Evolutionary conservation across 2,329 filamentous ascomycete genomes (phyloP).

Genomic region (Colletotrichum trifolii): DNA sequence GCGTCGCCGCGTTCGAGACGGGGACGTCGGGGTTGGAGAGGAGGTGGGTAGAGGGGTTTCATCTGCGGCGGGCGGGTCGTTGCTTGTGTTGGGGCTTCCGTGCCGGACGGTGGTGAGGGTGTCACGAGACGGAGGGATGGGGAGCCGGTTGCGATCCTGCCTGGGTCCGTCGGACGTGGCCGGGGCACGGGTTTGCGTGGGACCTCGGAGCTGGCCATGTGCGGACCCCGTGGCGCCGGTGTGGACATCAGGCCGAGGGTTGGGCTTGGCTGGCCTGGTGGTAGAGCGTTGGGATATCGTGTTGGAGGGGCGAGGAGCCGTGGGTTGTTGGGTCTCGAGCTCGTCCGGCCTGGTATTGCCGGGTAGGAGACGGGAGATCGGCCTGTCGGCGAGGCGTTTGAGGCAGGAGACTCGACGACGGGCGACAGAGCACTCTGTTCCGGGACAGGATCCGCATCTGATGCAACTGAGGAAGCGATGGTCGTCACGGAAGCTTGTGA

Average conservation of each 20-base stretch:
- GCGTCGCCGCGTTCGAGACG: conserved; percentile 23
- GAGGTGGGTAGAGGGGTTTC: conserved; percentile 32
- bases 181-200: conserved; percentile 31
- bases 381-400: conserved; percentile 39
- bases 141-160: conserved; percentile 38
- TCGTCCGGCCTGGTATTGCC: conserved; percentile 41
- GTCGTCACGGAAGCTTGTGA: conserved; percentile 49
- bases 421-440: conserved; percentile 55
- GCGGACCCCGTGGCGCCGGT: conserved; percentile 22
- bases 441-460: conserved; percentile 38
- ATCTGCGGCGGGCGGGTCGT: conserved; percentile 24
- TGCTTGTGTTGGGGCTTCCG: conserved; percentile 5
- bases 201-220: conserved; percentile 36
- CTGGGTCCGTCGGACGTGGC: conserved; percentile 21
- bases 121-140: conserved; percentile 52
- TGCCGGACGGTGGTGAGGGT: conserved; percentile 43
- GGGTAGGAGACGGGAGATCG: conserved; percentile 49
- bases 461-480: conserved; percentile 46
- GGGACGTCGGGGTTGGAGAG: conserved; percentile 26
- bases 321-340: conserved; percentile 39
- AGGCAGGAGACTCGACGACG: conserved; percentile 59
- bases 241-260: conserved; percentile 50
- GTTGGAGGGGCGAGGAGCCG: conserved; percentile 47
- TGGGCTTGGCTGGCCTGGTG: conserved; percentile 55
- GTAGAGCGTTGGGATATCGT: conserved; percentile 46